Percentiles rank a stretch among this genome's conserved stretches.
Conservation (phyloP, 768 basidiomycete species). For the Podaxis mareebaensis region DNA sequence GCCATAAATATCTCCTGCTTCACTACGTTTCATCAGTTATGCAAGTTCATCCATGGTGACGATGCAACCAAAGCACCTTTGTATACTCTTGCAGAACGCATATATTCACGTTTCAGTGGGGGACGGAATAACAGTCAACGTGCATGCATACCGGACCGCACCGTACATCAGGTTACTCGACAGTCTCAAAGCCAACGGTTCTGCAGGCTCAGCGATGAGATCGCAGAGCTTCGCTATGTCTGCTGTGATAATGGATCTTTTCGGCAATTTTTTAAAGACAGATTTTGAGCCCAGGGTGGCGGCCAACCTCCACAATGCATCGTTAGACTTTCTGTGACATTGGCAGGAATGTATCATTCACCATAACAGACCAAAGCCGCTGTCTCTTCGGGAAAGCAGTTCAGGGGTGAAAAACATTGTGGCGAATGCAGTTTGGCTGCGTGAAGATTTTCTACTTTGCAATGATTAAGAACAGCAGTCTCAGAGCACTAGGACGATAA, state of each 20-base stretch:
- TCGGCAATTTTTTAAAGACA: conserved; percentile 81
- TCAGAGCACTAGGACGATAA: neutral
- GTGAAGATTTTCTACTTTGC: neutral
- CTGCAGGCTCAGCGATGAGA: conserved; percentile 78
- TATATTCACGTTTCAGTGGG: neutral
- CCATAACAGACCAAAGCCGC: conserved; percentile 90
- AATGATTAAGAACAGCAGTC: neutral
- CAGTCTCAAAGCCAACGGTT: conserved; percentile 83
- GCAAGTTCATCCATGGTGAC: neutral
- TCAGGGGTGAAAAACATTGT: conserved; percentile 90
- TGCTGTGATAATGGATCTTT: conserved; percentile 80
- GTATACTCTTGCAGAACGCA: conserved; percentile 33
- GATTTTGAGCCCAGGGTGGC: conserved; percentile 89
- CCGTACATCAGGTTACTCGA: conserved; percentile 91
- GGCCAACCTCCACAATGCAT: conserved; percentile 64
- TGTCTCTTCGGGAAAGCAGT: conserved; percentile 77
- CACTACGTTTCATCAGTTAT: conserved; percentile 39
- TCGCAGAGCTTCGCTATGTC: conserved; percentile 81
- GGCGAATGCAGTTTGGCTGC: conserved; percentile 8
- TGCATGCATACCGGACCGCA: conserved; percentile 65
- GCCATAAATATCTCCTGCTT: conserved; percentile 83
- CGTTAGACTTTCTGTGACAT: neutral
- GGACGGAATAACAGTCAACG: neutral
- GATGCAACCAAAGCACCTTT: conserved; percentile 34
- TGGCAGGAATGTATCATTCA: conserved; percentile 24